Conservation (phyloP, 805 yeast species). For the Jamesozyma jinghongensis region DNA sequence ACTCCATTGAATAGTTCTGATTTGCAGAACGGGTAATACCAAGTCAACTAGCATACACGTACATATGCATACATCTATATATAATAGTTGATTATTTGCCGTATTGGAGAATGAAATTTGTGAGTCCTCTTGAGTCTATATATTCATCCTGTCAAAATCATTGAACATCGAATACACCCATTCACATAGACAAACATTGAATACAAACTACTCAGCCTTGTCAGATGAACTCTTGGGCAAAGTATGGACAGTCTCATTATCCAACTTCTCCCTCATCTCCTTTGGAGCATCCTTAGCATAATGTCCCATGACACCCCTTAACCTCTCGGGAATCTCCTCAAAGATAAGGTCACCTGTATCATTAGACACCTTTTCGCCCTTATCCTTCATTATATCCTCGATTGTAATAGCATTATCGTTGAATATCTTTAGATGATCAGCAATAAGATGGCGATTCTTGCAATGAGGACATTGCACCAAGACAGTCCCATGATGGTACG, state of each 20-base stretch:
- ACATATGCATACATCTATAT: too few relatives aligned
- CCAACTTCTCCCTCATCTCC: slow-evolving; percentile 19
- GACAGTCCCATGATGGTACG: slow-evolving; percentile 80
- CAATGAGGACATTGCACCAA: slow-evolving; percentile 90
- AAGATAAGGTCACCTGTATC: slow-evolving; percentile 57
- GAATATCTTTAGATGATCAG: slow-evolving; percentile 79
- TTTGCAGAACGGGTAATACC: too few relatives aligned
- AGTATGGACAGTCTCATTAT: slow-evolving; percentile 10
- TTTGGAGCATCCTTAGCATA: slow-evolving; percentile 62
- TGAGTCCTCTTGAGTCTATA: too few relatives aligned
- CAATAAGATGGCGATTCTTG: slow-evolving; percentile 77
- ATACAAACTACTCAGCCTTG: too few relatives aligned
- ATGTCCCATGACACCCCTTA: slow-evolving; percentile 41
- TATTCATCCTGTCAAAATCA: too few relatives aligned
- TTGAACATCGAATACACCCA: too few relatives aligned
- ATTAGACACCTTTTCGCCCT: slow-evolving; percentile 67
- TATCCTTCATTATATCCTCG: slow-evolving; percentile 63
- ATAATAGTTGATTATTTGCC: too few relatives aligned
- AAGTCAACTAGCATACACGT: too few relatives aligned
- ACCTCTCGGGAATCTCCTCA: slow-evolving; percentile 28
- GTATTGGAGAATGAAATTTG: too few relatives aligned
- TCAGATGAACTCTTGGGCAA: too few relatives aligned
- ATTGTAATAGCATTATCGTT: slow-evolving; percentile 66
- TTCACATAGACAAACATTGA: too few relatives aligned
- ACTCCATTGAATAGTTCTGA: too few relatives aligned